Evolutionary conservation across 1,284 basidiomycete genomes (phyloP).

Genomic region (Entoloma clypeatum): DNA sequence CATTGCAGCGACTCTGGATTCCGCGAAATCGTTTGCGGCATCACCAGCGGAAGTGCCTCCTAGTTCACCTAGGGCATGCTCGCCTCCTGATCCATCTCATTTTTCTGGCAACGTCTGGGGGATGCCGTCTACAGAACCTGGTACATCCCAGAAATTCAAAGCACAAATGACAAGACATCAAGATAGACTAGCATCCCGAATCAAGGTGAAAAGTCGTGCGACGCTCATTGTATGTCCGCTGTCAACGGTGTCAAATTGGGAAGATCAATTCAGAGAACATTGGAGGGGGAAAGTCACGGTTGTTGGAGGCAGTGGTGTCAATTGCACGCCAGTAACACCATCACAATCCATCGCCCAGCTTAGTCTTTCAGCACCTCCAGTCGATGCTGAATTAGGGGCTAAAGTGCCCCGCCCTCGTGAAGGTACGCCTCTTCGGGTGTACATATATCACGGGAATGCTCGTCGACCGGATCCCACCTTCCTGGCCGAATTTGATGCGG

Average conservation of each 20-base stretch:
- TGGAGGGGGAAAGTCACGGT: conserved; percentile 84
- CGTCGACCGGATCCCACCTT: conserved; percentile 83
- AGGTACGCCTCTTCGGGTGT: conserved; percentile 71
- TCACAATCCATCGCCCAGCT: conserved; percentile 25
- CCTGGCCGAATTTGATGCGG: conserved; percentile 92
- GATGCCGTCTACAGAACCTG: conserved; percentile 55
- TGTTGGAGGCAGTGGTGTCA: conserved; percentile 65
- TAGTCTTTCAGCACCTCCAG: conserved; percentile 18
- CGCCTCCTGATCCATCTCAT: conserved; percentile 50
- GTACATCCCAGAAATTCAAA: conserved; percentile 46
- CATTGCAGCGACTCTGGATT: conserved; percentile 78
- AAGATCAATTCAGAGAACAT: conserved; percentile 96
- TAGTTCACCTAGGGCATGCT: conserved; percentile 35
- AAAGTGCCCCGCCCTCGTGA: conserved; percentile 37
- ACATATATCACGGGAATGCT: conserved; percentile 93
- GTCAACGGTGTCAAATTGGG: conserved; percentile 98
- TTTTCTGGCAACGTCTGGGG: conserved; percentile 81
- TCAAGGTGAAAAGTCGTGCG: conserved; percentile 80
- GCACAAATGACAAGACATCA: conserved; percentile 61
- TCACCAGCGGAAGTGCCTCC: conserved; percentile 47
- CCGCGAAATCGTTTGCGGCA: conserved; percentile 68
- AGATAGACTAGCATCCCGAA: conserved; percentile 64
- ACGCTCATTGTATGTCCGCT: conserved; percentile 97
- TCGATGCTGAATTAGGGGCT: conserved; percentile 33
- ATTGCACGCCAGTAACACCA: conserved; percentile 31